Percentiles rank a stretch among this genome's conserved stretches.
phyloP scores from a whole-genome alignment of 352 stramenopile genomes.

The Blastocystis hominis region DNA sequence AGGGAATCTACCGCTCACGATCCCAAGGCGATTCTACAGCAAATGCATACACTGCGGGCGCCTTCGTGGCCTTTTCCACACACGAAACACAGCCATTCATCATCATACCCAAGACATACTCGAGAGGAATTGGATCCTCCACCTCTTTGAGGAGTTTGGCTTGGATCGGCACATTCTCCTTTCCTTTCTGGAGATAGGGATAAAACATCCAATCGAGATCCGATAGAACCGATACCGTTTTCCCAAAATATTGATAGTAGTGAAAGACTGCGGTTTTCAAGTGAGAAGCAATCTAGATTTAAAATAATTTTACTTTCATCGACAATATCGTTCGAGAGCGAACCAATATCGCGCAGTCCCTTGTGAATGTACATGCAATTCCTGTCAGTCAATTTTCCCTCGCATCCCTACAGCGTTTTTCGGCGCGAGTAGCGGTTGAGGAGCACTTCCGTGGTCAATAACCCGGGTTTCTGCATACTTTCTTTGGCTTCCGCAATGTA shows the following conservation, averaged over 20 bases:
- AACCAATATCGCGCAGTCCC: neutral
- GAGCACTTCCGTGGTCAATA: neutral
- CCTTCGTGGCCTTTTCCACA: neutral
- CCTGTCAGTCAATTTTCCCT: neutral
- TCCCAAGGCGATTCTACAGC: neutral
- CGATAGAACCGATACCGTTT: neutral
- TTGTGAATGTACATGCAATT: neutral
- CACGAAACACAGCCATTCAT: neutral
- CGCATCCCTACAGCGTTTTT: neutral
- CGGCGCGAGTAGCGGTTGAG: neutral
- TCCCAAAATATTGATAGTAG: neutral
- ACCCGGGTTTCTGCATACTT: neutral
- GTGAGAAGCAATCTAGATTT: neutral
- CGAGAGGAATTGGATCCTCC: neutral
- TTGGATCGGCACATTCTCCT: neutral
- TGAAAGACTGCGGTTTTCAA: neutral
- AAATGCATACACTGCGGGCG: neutral
- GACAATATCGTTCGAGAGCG: neutral
- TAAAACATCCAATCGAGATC: neutral
- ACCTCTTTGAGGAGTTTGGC: neutral
- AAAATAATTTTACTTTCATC: neutral
- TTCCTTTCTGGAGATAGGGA: neutral
- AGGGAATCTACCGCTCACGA: neutral
- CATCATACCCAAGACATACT: neutral
- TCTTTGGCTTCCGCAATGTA: neutral